Evolutionary conservation across 495 filamentous ascomycete genomes (phyloP), one percentile per base, ranked within the genome.

Genomic region (Penicillium psychrofluorescens): DNA sequence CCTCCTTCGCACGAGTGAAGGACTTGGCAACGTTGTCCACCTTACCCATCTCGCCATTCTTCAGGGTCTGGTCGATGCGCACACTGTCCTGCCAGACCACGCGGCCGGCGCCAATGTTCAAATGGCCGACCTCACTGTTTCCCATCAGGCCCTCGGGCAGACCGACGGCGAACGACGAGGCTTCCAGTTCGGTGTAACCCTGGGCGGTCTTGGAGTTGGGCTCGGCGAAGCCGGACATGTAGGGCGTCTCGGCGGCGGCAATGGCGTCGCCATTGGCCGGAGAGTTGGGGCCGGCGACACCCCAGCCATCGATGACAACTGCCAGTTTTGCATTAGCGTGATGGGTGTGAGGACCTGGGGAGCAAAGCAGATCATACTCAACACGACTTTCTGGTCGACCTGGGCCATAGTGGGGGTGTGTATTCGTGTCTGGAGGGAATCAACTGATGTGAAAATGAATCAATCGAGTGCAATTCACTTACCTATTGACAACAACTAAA

Each of bases 11-110:
- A n/a, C 74, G 71, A 49, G 82, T 76, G 64, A 97, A 81, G 30
- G 82, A 78, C 45, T 85, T 80, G 59, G 76, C 79, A 53, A 98
- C 81, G 50, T 82, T 87, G 33, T 85, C 75, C 49, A 90, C 83
- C 64, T 85, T 78, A 59, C 77, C 75, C 55, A 98, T 57, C 60
- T 94, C 82, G 29, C 78, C 81, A 57, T 90, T 90, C 80, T 95
- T 95, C 68, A 97, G 80, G 12, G 86, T 86, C 70, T 86, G 84
- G 67, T 97, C 92, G 67, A 98, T 98, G 56, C 92, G 86, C 46
- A 98, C 92, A 47, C 94, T 95, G 72, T 98, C 92, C 67, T 98
- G 92, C 92, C 92, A 98, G 55, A 98, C 92, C 34, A 98, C 94
- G 64, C 92, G 78, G 35, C 92, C 92, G 47, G 92, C 92, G 59